A percentile compares a stretch with the other conserved stretches of the same genome.
Evolutionary conservation across 345 rosid genomes (phyloP).

Genomic region (Geranium rotundifolium): DNA sequence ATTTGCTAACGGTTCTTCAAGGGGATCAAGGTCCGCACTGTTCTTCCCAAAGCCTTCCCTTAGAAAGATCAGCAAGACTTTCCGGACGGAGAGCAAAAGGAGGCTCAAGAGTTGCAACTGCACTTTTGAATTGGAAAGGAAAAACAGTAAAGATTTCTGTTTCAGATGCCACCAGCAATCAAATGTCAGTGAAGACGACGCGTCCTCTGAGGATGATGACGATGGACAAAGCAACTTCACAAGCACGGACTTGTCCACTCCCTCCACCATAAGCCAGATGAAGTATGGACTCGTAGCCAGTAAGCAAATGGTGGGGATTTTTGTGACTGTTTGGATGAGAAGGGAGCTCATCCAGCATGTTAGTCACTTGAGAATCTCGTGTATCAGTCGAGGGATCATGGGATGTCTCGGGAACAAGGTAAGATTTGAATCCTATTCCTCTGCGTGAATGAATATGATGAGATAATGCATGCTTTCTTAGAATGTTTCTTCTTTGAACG

Average conservation of each 20-base stretch:
- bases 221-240: conserved; percentile 28
- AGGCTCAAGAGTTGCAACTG: conserved; percentile 85
- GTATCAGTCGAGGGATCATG: conserved; percentile 70
- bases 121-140: conserved; percentile 40
- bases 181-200: conserved; percentile 30
- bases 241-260: conserved; percentile 20
- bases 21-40: conserved; percentile 30
- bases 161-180: conserved; percentile 61
- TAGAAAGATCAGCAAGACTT: conserved; percentile 62
- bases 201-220: conserved; percentile 59
- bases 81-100: conserved; percentile 61
- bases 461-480: too few relatives aligned
- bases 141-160: conserved; percentile 55
- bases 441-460: too few relatives aligned
- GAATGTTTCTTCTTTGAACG: conserved; percentile 8
- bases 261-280: conserved; percentile 23
- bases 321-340: conserved; percentile 78
- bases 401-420: conserved; percentile 97
- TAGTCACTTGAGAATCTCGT: conserved; percentile 64
- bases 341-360: conserved; percentile 71
- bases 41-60: conserved; percentile 77
- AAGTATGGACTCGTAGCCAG: conserved; percentile 70
- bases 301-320: conserved; percentile 97
- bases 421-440: background rate
- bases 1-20: conserved; percentile 5